Percentiles rank a stretch among this genome's conserved stretches.
Conservation (phyloP, 805 yeast species). For the Ascoidea rubescens region DNA sequence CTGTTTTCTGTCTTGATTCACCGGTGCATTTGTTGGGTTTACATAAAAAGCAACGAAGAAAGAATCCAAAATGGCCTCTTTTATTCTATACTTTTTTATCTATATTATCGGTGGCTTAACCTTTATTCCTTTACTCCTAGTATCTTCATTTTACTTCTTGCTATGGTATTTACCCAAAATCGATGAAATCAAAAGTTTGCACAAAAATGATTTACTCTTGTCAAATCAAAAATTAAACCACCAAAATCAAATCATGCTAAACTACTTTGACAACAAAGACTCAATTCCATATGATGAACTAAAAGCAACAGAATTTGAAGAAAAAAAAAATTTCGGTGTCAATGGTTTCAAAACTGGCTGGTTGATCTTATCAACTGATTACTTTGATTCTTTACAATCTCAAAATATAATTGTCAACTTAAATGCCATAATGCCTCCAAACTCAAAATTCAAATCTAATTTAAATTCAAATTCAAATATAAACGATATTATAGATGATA, state of each 20-base stretch:
- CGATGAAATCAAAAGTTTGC: constrained; percentile 13
- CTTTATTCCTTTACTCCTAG: constrained; percentile 45
- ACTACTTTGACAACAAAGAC: constrained; percentile 11
- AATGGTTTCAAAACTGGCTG: constrained; percentile 58
- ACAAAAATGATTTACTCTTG: constrained; percentile 12
- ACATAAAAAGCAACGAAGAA: too few relatives aligned
- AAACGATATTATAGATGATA: constrained; percentile 1
- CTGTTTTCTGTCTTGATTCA: too few relatives aligned
- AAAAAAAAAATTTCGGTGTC: constrained; percentile 43
- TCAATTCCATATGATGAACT: constrained; percentile 22
- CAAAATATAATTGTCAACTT: constrained; percentile 11
- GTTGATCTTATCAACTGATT: constrained; percentile 75
- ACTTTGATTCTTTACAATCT: constrained; percentile 29
- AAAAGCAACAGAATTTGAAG: constrained; percentile 54
- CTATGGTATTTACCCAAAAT: constrained; percentile 20
- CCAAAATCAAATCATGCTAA: neutral
- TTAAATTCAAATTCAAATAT: constrained; percentile 6
- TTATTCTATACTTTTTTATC: constrained; percentile 23
- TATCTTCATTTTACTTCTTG: constrained; percentile 25
- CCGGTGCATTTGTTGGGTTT: too few relatives aligned
- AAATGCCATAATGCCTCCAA: constrained; percentile 18
- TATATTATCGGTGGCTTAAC: constrained; percentile 77
- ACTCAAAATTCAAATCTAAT: too few relatives aligned
- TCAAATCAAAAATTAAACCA: constrained; percentile 15
- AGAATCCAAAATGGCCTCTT: constrained; percentile 10